Conservation (phyloP, 1,139 yeast genomes). For the Candida glucosophila region DNA sequence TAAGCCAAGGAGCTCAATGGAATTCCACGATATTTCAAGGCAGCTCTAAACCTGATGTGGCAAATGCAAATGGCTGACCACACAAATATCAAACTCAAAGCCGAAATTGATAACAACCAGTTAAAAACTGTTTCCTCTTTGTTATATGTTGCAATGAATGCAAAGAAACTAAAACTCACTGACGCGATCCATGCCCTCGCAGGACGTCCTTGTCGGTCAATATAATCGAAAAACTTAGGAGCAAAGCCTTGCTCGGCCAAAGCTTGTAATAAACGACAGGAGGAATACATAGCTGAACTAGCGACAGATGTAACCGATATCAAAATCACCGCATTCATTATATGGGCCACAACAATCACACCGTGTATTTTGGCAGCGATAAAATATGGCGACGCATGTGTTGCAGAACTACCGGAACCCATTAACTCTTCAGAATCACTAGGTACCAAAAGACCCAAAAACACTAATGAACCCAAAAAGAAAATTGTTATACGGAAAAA, state of each 20-base stretch:
- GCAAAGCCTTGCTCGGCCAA: conserved; percentile 20
- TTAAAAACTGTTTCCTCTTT: conserved; percentile 11
- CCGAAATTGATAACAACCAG: conserved; percentile 7
- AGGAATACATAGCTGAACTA: conserved; percentile 20
- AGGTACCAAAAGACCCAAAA: conserved; percentile 38
- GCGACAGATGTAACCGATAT: conserved; percentile 21
- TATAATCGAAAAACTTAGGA: conserved; percentile 16
- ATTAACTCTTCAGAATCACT: conserved; percentile 27
- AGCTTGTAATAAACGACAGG: conserved; percentile 18
- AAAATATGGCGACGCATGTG: conserved; percentile 35
- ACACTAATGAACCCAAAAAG: conserved; percentile 32
- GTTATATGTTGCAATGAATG: conserved; percentile 5
- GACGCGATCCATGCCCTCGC: conserved; percentile 12
- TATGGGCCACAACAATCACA: conserved; percentile 15
- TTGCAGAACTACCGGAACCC: conserved; percentile 29
- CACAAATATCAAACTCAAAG: conserved; percentile 5
- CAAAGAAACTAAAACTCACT: conserved; percentile 5
- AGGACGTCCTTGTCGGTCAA: conserved; percentile 21
- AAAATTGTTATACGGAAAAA: conserved; percentile 29
- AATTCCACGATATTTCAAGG: conserved; percentile 3
- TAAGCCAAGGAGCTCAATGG: conserved; percentile 5
- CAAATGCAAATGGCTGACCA: conserved; percentile 7
- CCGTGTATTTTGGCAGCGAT: conserved; percentile 24
- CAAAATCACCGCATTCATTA: conserved; percentile 20
- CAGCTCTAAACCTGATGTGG: conserved; percentile 7